Evolutionary conservation across 768 basidiomycete genomes (phyloP).

Genomic region (Chalciporus chontae): DNA sequence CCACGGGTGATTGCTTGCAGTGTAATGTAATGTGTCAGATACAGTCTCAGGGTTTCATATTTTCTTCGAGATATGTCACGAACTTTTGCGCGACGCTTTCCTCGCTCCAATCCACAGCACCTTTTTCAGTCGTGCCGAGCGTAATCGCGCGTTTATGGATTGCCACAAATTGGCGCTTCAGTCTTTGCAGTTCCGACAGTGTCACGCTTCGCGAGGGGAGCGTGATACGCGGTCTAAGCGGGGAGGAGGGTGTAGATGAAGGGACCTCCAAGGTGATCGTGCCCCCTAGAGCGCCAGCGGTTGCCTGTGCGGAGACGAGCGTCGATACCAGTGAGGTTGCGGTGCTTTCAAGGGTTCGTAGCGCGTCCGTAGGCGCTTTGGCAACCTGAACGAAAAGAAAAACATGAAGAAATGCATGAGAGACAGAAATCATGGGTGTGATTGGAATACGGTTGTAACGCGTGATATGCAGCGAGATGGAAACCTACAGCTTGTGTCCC

Average conservation of each 20-base stretch:
- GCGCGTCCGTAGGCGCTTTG: conserved; percentile 85
- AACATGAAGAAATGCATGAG: neutral
- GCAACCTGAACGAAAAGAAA: conserved; percentile 45
- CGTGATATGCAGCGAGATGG: neutral
- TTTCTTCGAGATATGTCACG: conserved; percentile 67
- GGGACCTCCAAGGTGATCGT: conserved; percentile 29
- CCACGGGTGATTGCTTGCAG: too few species aligned
- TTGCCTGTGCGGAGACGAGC: conserved; percentile 62
- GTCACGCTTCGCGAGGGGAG: conserved; percentile 74
- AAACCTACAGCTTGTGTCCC: conserved; percentile 68
- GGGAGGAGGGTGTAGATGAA: conserved; percentile 36
- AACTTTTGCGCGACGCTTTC: conserved; percentile 68
- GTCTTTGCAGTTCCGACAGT: conserved; percentile 81
- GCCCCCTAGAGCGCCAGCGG: conserved; percentile 47
- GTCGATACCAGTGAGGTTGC: conserved; percentile 66
- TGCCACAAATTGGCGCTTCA: conserved; percentile 88
- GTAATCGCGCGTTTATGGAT: conserved; percentile 89
- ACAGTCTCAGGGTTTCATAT: conserved; percentile 44
- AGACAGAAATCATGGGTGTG: neutral
- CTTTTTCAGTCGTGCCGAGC: conserved; percentile 75
- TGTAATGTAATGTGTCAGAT: neutral
- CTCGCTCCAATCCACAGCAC: conserved; percentile 73
- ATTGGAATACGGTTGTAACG: neutral
- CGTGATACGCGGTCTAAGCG: conserved; percentile 44
- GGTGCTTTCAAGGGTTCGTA: conserved; percentile 81